Conservation (phyloP, 2,329 filamentous ascomycete species). For the Verticillium tricorpus region DNA sequence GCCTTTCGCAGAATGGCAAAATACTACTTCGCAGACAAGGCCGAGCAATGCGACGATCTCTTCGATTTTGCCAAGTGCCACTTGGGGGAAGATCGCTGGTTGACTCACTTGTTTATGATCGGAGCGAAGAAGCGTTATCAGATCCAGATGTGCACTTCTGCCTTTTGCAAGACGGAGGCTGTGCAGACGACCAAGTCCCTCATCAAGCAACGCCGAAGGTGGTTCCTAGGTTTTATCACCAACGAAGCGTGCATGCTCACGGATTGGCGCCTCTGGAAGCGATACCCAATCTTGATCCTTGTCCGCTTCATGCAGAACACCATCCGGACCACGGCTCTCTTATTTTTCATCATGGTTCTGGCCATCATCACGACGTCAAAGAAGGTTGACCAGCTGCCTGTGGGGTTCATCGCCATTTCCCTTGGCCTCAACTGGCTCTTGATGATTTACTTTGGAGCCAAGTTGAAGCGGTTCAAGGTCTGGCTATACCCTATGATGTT, state of each 20-base stretch:
- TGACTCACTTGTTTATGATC: constrained; percentile 99
- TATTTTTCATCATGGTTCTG: constrained; percentile 92
- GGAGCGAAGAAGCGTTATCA: constrained; percentile 89
- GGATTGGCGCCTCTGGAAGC: constrained; percentile 83
- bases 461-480: constrained; percentile 84
- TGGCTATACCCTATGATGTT: constrained; percentile 97
- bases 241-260: constrained; percentile 99
- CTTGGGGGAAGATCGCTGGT: constrained; percentile 91
- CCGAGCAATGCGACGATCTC: constrained; percentile 89
- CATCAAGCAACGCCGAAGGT: constrained; percentile 89
- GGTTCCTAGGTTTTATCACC: constrained; percentile 96
- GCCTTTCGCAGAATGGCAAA: constrained; percentile 96
- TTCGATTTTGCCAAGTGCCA: constrained; percentile 97
- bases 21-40: constrained; percentile 97
- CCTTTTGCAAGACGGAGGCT: constrained; percentile 97
- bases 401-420: constrained; percentile 90
- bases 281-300: constrained; percentile 80
- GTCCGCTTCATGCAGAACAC: constrained; percentile 95
- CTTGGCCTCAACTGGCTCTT: constrained; percentile 89
- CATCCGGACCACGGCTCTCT: constrained; percentile 85
- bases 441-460: constrained; percentile 93
- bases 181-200: constrained; percentile 83
- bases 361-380: constrained; percentile 82
- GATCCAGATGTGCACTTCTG: constrained; percentile 95
- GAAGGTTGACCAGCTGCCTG: constrained; percentile 71